phyloP scores from a whole-genome alignment of 768 basidiomycete genomes.

The Podaxis sp. region DNA sequence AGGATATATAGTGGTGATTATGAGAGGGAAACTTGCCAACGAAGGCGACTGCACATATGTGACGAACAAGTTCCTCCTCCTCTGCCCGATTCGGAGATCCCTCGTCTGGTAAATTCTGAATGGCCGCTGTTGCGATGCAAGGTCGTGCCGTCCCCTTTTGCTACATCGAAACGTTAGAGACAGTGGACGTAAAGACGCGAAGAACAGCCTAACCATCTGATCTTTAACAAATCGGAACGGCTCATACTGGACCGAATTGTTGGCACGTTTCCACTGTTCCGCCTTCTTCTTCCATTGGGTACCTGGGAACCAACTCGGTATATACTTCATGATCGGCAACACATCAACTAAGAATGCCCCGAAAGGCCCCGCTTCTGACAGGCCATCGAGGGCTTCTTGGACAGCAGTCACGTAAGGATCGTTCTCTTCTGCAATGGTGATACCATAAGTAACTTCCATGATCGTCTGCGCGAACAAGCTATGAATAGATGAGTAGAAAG shows the following conservation, averaged over 20 bases:
- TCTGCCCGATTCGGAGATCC: not conserved
- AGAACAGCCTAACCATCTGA: not conserved
- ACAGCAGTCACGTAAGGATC: slow-evolving; percentile 36
- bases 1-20: not conserved
- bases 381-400: slow-evolving; percentile 29
- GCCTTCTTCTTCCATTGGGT: not conserved
- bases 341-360: slow-evolving; percentile 20
- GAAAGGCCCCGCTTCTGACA: slow-evolving; percentile 29
- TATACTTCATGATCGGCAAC: slow-evolving; percentile 6
- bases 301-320: slow-evolving; percentile 7
- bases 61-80: slow-evolving; percentile 7
- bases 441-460: slow-evolving; percentile 38
- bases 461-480: slow-evolving; percentile 34
- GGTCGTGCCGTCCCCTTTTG: not conserved
- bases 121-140: slow-evolving; percentile 9
- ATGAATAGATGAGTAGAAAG: slow-evolving; percentile 2
- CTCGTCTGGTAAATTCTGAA: slow-evolving; percentile 12
- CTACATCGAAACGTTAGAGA: not conserved
- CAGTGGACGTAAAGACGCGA: not conserved
- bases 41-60: slow-evolving; percentile 7
- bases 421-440: slow-evolving; percentile 28
- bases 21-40: slow-evolving; percentile 6
- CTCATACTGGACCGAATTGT: not conserved
- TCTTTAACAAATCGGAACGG: slow-evolving; percentile 5
- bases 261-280: not conserved